Conservation (phyloP, 2,329 filamentous ascomycete species). For the Ophiostoma quercus region DNA sequence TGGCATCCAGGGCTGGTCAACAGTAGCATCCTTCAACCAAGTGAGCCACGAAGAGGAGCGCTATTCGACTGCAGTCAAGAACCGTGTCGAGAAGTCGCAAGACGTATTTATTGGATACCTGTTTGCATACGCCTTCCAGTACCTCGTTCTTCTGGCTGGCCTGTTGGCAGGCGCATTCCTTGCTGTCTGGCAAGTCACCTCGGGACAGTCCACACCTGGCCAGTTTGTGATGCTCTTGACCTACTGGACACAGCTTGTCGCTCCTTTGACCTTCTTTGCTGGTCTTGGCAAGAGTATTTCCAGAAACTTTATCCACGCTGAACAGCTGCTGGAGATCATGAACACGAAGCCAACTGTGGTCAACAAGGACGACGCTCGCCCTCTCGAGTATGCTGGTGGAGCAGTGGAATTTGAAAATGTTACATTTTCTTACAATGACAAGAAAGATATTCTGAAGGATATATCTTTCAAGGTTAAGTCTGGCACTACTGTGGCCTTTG, state of each 20-base stretch:
- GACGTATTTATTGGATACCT: slow-evolving; percentile 43
- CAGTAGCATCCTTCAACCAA: slow-evolving; percentile 56
- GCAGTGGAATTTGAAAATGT: slow-evolving; percentile 52
- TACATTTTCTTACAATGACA: slow-evolving; percentile 55
- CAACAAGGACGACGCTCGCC: slow-evolving; percentile 47
- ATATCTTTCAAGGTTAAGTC: slow-evolving; percentile 48
- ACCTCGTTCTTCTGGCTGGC: slow-evolving; percentile 62
- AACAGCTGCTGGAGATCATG: slow-evolving; percentile 55
- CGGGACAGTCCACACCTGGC: slow-evolving; percentile 55
- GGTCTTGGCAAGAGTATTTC: slow-evolving; percentile 52
- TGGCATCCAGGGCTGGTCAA: slow-evolving; percentile 55
- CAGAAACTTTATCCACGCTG: slow-evolving; percentile 53
- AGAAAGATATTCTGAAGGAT: slow-evolving; percentile 52
- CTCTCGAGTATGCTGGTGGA: slow-evolving; percentile 48
- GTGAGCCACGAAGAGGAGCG: slow-evolving; percentile 52
- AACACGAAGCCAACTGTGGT: slow-evolving; percentile 51
- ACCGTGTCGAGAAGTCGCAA: slow-evolving; percentile 37
- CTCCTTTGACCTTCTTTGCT: slow-evolving; percentile 65
- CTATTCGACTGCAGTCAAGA: slow-evolving; percentile 47
- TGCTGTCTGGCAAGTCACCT: slow-evolving; percentile 61
- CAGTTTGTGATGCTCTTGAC: slow-evolving; percentile 66
- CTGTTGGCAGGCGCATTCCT: slow-evolving; percentile 59
- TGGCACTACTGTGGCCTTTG: slow-evolving; percentile 54
- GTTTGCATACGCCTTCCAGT: slow-evolving; percentile 51
- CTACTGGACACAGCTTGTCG: slow-evolving; percentile 69